These are phyloP conservation scores for Zymoseptoria tritici DNA, from an alignment of 2,329 filamentous ascomycete genomes.

Conservation along the genomic window DNA sequence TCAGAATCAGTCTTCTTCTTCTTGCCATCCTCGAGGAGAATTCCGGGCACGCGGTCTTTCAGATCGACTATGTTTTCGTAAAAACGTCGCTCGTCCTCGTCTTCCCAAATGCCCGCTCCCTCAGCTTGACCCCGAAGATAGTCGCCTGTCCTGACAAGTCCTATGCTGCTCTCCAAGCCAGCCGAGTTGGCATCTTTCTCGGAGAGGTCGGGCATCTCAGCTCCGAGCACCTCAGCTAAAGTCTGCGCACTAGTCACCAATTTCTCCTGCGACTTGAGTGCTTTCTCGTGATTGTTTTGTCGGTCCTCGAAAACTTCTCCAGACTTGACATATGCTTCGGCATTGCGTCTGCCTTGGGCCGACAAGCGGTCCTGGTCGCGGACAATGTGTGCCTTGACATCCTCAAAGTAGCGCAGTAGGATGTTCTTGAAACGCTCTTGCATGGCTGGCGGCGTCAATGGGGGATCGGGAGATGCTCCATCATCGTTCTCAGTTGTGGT, in stretches of 20 bases:
- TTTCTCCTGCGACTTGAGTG: constrained; percentile 85
- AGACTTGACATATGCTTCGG: constrained; percentile 96
- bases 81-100: constrained; percentile 94
- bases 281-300: constrained; percentile 91
- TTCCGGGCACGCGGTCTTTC: constrained; percentile 89
- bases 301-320: constrained; percentile 97
- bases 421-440: constrained; percentile 83
- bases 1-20: constrained; percentile 84
- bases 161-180: constrained; percentile 68
- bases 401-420: constrained; percentile 80
- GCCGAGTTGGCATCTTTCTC: constrained; percentile 67
- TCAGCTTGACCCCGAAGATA: constrained; percentile 86
- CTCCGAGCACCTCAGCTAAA: constrained; percentile 77
- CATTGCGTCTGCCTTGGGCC: constrained; percentile 84
- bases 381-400: constrained; percentile 79
- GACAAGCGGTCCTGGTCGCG: constrained; percentile 88
- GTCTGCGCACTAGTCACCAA: constrained; percentile 84
- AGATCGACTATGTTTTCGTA: constrained; percentile 95
- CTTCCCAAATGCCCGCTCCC: constrained; percentile 93
- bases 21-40: constrained; percentile 86
- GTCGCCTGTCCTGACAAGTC: constrained; percentile 86
- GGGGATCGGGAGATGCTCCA: constrained; percentile 54
- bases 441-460: constrained; percentile 67
- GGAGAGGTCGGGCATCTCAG: constrained; percentile 88
- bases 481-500: constrained; percentile 46